phyloP scores from a whole-genome alignment of 192 early-diverging fungal genomes.

The Coemansia sp. region DNA sequence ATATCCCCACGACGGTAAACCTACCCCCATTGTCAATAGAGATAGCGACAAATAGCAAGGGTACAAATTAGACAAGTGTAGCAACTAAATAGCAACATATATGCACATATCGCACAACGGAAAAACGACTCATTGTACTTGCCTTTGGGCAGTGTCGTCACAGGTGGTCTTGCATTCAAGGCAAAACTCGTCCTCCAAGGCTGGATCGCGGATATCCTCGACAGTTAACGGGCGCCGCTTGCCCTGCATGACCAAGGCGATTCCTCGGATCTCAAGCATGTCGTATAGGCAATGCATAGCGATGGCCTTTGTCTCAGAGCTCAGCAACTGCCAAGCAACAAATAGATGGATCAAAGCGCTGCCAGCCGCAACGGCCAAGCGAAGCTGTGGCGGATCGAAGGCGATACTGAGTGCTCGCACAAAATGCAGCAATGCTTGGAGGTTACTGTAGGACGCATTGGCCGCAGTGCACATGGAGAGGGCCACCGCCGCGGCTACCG shows the following conservation, averaged over 20 bases:
- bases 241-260: not conserved
- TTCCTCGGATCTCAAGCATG: not conserved
- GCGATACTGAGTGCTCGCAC: not conserved
- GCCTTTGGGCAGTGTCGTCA: not conserved
- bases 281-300: not conserved
- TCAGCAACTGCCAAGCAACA: not conserved
- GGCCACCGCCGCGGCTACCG: not conserved
- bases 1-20: not conserved
- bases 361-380: not conserved
- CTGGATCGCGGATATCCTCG: not conserved
- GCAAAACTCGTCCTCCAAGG: not conserved
- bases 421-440: not conserved
- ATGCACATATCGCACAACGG: not conserved
- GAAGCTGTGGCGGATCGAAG: not conserved
- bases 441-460: not conserved
- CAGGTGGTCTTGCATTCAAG: not conserved
- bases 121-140: not conserved
- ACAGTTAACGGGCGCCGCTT: not conserved
- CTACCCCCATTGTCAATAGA: conserved; percentile 1
- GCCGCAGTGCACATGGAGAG: not conserved
- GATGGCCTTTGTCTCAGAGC: not conserved
- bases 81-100: not conserved
- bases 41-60: not conserved
- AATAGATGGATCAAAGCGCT: not conserved
- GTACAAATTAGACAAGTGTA: not conserved